Base-by-base conservation (phyloP, 768 basidiomycete genomes). In the Nidularia sp. region DNA sequence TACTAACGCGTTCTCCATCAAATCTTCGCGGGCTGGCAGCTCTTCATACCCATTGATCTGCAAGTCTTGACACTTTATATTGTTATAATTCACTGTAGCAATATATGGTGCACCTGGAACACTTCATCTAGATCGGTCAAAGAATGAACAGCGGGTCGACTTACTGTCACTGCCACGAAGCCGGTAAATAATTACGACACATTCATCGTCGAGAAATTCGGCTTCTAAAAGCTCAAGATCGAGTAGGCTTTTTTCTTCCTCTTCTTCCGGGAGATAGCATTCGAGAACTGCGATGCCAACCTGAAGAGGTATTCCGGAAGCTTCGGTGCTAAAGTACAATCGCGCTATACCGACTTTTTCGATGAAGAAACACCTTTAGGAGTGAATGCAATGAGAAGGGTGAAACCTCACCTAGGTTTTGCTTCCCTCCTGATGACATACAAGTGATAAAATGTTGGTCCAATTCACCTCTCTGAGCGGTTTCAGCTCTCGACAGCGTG, bases 131-230 rank as follows among this genome's bases (percentile, higher is more conserved):
- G n/a, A n/a, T n/a, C n/a, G n/a, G n/a, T n/a, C n/a, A n/a, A n/a
- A n/a, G n/a, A n/a, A n/a, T n/a, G n/a, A n/a, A n/a, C n/a, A n/a
- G n/a, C n/a, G n/a, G n/a, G n/a, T n/a, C 57, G 56, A 70, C 81
- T 70, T 64, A 86, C 86, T 77, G 62, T 73, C 63, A 51, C 62
- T 66, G 53, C 67, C 70, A 52, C 70, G 70, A 62, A 67, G 65
- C 65, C 78, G 80, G 70, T 80, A 86, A 54, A 88, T 77, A 55
- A 89, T 71, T 57, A 89, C 75, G 54, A 90, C 63, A 60, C 66
- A 72, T 64, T 84, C 79, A 58, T 89, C 85, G 71, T 92, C 90
- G 66, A 93, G 90, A 69, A 91, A 91, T 51, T 89, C 85, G 42
- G 72, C 77, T 60, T 85, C 85, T 63, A 90, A 63, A 44, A 89